Base-by-base conservation (phyloP, 1,284 basidiomycete species). In the Marasmius oreades region DNA sequence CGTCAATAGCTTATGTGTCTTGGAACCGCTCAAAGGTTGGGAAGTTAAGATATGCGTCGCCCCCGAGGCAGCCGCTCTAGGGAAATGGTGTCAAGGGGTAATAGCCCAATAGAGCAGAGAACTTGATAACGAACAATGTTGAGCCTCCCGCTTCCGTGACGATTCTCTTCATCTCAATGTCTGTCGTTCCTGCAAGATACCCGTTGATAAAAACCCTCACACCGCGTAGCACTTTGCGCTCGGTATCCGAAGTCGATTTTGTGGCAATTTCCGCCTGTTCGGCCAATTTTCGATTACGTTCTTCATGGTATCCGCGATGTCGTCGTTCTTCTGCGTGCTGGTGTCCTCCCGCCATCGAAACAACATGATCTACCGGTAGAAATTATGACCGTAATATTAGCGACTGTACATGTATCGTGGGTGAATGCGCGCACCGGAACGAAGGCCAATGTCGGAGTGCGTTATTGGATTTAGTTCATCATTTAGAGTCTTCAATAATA, bases 41-140 rank as follows among this genome's bases (percentile, higher is more conserved):
- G 88, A 90, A 8, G 87, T 88, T 39, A 90, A 61, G 52, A 90
- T 83, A 65, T 90, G 88, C 16, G 88, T 90, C 47, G 85, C 85
- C 20, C 76, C 76, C 6, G 83, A 81, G 12, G 82, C 71, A 20
- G 74, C 76, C 48, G 69, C 66, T 60, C 86, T 88, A 62, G 28
- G 42, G 20, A 47, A 26, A 51, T 44, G 34, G 51, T 58, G 43
- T 42, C 44, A 50, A 55, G 31, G 28, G 45, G 52, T 34, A 14
- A 14, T 18, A 48, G 34, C n/a, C n/a, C n/a, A 23, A 44, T 39
- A 48, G 7, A 11, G 24, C 34, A 39, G 34, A 24, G 24, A n/a
- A 55, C 36, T 8, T 34, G 37, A 48, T n/a, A 42, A 69, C 73
- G 70, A 74, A 72, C 77, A 87, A 74, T 67, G 71, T 60, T 67